phyloP scores from a whole-genome alignment of 2,329 filamentous ascomycete species.

The Xylaria sp. region DNA sequence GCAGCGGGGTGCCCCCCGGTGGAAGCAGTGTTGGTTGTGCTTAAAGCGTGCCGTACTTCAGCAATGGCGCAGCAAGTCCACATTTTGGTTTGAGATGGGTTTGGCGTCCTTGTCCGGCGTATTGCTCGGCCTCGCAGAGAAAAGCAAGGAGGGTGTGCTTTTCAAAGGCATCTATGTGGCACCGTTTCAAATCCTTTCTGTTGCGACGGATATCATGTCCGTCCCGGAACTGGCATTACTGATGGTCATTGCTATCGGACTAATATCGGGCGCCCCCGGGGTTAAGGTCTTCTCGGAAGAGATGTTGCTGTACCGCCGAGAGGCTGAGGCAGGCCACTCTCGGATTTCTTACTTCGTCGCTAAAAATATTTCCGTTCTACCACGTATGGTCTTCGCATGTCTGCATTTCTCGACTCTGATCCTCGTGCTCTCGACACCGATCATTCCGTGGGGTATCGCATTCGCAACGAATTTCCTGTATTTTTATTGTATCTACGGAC shows the following conservation, averaged over 20 bases:
- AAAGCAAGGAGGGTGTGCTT: conserved; percentile 60
- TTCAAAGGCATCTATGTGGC: conserved; percentile 63
- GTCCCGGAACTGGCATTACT: conserved; percentile 64
- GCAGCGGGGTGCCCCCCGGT: conserved; percentile 59
- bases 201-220: conserved; percentile 60
- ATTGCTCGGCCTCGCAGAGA: conserved; percentile 64
- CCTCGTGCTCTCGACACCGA: conserved; percentile 59
- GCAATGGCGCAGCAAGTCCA: conserved; percentile 62
- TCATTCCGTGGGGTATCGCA: conserved; percentile 60
- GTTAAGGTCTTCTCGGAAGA: conserved; percentile 68
- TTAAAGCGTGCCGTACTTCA: conserved; percentile 63
- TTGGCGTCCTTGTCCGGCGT: conserved; percentile 62
- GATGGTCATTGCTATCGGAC: conserved; percentile 63
- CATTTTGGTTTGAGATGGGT: conserved; percentile 64
- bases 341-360: conserved; percentile 65
- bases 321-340: conserved; percentile 66
- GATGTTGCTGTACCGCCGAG: conserved; percentile 63
- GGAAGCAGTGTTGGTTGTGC: conserved; percentile 63
- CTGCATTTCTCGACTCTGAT: conserved; percentile 65
- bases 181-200: conserved; percentile 62
- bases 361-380: conserved; percentile 62
- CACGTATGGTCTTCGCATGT: conserved; percentile 61
- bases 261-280: conserved; percentile 63
- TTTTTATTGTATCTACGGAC: conserved; percentile 68
- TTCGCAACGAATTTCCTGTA: conserved; percentile 64